Percentiles rank a stretch among this genome's conserved stretches.
phyloP scores from a whole-genome alignment of 768 basidiomycete species.

The Boletus subcaerulescens region DNA sequence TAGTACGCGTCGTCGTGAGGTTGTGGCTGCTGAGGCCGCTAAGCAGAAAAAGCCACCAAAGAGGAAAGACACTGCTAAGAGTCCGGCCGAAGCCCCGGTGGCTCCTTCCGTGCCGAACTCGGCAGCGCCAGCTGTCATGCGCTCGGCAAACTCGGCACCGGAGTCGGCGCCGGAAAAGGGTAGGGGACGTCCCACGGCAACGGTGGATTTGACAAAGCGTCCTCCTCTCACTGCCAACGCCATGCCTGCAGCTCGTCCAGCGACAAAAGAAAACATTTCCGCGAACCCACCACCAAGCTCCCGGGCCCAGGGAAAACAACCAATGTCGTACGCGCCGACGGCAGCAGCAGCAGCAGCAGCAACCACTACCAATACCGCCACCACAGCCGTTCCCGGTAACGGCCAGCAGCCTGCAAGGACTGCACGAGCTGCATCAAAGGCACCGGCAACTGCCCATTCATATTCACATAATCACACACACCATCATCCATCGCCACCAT shows the following conservation, averaged over 20 bases:
- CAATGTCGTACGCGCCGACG: conserved; percentile 65
- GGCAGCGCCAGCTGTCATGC: conserved; percentile 20
- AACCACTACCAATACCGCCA: conserved; percentile 36
- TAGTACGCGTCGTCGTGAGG: conserved; percentile 17
- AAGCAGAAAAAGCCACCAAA: conserved; percentile 45
- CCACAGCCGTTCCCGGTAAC: conserved; percentile 23
- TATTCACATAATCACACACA: conserved; percentile 49
- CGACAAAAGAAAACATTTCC: conserved; percentile 37
- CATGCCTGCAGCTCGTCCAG: conserved; percentile 42
- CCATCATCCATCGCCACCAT: conserved; percentile 50
- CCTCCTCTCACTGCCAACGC: conserved; percentile 39
- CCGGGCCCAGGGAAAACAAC: conserved; percentile 88
- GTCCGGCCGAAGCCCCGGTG: conserved; percentile 24
- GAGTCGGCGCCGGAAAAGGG: conserved; percentile 34
- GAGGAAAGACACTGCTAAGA: conserved; percentile 33
- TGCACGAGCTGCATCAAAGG: conserved; percentile 55
- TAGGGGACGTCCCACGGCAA: conserved; percentile 30
- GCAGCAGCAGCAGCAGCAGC: conserved; percentile 15
- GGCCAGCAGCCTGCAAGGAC: conserved; percentile 34
- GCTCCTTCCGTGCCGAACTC: conserved; percentile 28
- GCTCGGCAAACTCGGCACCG: conserved; percentile 31
- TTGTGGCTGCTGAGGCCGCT: conserved; percentile 10
- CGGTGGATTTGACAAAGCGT: conserved; percentile 37
- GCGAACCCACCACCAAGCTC: conserved; percentile 61
- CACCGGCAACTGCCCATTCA: conserved; percentile 50